Evolutionary conservation across 345 rosid genomes (phyloP).

Genomic region (Lepidium africanum): DNA sequence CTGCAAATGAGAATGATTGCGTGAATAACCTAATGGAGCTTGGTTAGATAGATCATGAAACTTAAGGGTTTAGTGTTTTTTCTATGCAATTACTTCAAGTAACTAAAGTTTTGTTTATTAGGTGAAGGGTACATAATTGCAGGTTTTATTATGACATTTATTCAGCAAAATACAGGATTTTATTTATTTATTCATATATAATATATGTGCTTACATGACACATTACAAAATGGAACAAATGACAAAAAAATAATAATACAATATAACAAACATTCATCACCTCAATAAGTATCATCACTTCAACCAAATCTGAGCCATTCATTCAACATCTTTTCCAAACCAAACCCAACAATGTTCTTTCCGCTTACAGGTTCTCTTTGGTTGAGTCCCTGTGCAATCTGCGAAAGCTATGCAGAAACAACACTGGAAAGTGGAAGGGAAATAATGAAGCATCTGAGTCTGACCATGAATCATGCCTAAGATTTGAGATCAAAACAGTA

Average conservation of each 20-base stretch:
- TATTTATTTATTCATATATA: background rate
- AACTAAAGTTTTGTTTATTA: background rate
- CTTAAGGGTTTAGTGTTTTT: slow-evolving; percentile 5
- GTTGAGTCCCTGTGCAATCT: background rate
- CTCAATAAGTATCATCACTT: slow-evolving; percentile 10
- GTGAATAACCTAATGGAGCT: slow-evolving; percentile 17
- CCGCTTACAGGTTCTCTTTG: background rate
- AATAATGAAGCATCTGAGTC: slow-evolving; percentile 7
- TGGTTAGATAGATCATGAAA: slow-evolving; percentile 18
- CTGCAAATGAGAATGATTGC: background rate
- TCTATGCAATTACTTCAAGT: background rate
- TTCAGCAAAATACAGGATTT: background rate
- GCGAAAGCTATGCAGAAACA: background rate
- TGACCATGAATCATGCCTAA: slow-evolving; percentile 5
- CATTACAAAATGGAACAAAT: background rate
- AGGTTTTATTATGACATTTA: background rate
- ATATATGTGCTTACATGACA: background rate
- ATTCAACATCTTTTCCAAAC: slow-evolving; percentile 6
- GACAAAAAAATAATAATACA: background rate
- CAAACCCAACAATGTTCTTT: background rate
- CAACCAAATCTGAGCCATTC: background rate
- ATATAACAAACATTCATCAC: slow-evolving; percentile 8
- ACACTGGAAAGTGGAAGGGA: background rate
- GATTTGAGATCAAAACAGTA: slow-evolving; percentile 17
- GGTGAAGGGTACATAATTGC: background rate